A percentile compares a stretch with the other conserved stretches of the same genome.
These are phyloP conservation scores for Exophiala calicioides DNA, from an alignment of 2,329 filamentous ascomycete species.

Conservation along the genomic window DNA sequence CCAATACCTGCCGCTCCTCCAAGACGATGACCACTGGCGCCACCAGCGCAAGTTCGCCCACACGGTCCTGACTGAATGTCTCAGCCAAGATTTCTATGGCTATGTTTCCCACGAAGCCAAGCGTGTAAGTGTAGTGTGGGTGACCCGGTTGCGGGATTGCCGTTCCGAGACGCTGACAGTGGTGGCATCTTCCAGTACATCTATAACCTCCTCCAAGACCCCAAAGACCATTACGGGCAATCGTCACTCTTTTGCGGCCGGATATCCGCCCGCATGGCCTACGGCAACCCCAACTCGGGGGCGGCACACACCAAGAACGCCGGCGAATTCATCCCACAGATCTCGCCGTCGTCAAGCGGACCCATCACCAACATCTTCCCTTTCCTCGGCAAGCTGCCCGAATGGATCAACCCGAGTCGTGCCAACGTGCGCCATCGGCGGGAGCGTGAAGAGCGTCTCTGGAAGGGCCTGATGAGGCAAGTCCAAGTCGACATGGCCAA, in stretches of 20 bases:
- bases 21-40: slow-evolving; percentile 31
- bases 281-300: slow-evolving; percentile 29
- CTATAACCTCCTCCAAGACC: slow-evolving; percentile 31
- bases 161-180: no score
- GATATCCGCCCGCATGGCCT: slow-evolving; percentile 30
- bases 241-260: slow-evolving; percentile 32
- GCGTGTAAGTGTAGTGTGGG: no score
- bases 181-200: no score
- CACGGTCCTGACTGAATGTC: slow-evolving; percentile 31
- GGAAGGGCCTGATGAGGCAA: slow-evolving; percentile 33
- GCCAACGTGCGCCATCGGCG: slow-evolving; percentile 29
- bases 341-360: slow-evolving; percentile 33
- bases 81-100: slow-evolving; percentile 33
- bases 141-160: no score
- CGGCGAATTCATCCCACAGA: slow-evolving; percentile 34
- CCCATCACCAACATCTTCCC: slow-evolving; percentile 32
- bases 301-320: slow-evolving; percentile 33
- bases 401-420: slow-evolving; percentile 32
- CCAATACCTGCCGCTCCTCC: slow-evolving; percentile 33
- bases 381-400: slow-evolving; percentile 30
- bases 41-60: slow-evolving; percentile 34
- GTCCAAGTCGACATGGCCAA: slow-evolving; percentile 29
- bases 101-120: slow-evolving; percentile 32
- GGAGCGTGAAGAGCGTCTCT: slow-evolving; percentile 34
- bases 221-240: slow-evolving; percentile 32